Evolutionary conservation across 495 filamentous ascomycete genomes (phyloP).

Genomic region (Talaromyces ruber): DNA sequence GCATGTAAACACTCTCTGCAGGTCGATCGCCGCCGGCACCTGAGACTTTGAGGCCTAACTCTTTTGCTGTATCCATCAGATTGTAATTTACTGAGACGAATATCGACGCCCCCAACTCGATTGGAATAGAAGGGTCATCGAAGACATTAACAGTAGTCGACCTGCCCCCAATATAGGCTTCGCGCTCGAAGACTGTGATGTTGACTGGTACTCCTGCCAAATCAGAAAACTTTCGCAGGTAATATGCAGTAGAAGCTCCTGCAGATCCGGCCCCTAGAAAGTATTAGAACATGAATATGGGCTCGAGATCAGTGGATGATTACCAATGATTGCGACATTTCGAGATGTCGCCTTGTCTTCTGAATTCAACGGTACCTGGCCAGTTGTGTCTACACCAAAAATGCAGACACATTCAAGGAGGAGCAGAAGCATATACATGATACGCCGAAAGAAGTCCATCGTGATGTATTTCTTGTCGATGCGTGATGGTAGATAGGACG

Average conservation of each 20-base stretch:
- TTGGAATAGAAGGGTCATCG: conserved; percentile 55
- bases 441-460: background rate
- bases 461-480: background rate
- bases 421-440: background rate
- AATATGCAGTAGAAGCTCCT: conserved; percentile 80
- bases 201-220: conserved; percentile 47
- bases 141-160: conserved; percentile 82
- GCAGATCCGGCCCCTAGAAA: conserved; percentile 76
- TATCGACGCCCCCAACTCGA: conserved; percentile 88
- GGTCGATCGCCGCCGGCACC: conserved; percentile 21
- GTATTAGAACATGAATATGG: background rate
- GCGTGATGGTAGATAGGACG: background rate
- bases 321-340: conserved; percentile 40
- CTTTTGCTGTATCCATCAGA: conserved; percentile 62
- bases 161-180: conserved; percentile 72
- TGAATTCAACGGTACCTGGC: conserved; percentile 17
- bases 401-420: background rate
- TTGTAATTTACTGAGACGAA: conserved; percentile 86
- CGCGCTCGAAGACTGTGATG: conserved; percentile 85
- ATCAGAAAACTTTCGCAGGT: conserved; percentile 61
- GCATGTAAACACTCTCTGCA: conserved; percentile 30
- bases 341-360: conserved; percentile 7
- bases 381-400: conserved; percentile 11
- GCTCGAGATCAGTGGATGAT: background rate
- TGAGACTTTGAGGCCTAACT: conserved; percentile 55